phyloP scores from a whole-genome alignment of 2,329 filamentous ascomycete genomes.

The Claviceps sp. region DNA sequence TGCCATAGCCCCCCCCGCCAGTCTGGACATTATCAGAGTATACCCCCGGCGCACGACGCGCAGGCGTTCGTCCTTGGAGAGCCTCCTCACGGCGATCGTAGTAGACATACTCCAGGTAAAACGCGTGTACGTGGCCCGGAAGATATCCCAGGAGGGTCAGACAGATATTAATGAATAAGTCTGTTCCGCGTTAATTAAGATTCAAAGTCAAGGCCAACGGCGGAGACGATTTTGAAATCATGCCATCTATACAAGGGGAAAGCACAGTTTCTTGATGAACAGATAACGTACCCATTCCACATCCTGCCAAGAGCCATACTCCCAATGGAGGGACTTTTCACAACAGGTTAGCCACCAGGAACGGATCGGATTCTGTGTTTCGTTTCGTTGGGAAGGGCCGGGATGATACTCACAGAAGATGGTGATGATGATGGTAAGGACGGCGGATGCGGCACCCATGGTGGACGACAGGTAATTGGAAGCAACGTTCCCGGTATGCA shows the following conservation, averaged over 20 bases:
- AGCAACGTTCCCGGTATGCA: too few relatives aligned
- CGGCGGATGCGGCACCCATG: slow-evolving; percentile 36
- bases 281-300: slow-evolving; percentile 34
- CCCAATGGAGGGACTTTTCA: slow-evolving; percentile 51
- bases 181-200: slow-evolving; percentile 16
- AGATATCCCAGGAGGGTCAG: slow-evolving; percentile 58
- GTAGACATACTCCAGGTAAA: slow-evolving; percentile 75
- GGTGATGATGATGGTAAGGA: slow-evolving; percentile 38
- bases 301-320: slow-evolving; percentile 51
- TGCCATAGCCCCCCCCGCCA: slow-evolving; percentile 53
- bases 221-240: too few relatives aligned
- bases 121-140: slow-evolving; percentile 67
- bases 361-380: not conserved
- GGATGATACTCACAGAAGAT: slow-evolving; percentile 31
- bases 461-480: slow-evolving; percentile 15
- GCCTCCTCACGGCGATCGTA: slow-evolving; percentile 58
- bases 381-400: not conserved
- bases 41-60: slow-evolving; percentile 49
- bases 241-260: too few relatives aligned
- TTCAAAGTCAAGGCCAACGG: slow-evolving; percentile 9
- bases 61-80: slow-evolving; percentile 39
- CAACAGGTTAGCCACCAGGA: slow-evolving; percentile 9
- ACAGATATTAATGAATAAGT: slow-evolving; percentile 53
- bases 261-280: too few relatives aligned
- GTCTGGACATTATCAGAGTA: slow-evolving; percentile 62